Percentiles rank a stretch among this genome's conserved stretches.
Conservation (phyloP, 257 asterid species). For the Scutellaria barbata region DNA sequence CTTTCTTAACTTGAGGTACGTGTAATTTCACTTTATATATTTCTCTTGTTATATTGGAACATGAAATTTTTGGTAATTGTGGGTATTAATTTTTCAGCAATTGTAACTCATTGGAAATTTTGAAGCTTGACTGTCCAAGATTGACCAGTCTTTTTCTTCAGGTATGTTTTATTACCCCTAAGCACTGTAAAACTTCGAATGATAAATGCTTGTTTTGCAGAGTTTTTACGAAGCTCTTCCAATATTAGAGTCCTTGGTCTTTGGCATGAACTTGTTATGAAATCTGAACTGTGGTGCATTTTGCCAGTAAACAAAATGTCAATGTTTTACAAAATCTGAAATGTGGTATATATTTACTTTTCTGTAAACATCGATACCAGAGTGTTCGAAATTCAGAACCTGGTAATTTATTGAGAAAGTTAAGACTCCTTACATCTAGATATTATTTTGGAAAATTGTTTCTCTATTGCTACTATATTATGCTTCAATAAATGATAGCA, state of each 20-base stretch:
- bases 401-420: neutral
- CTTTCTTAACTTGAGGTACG: constrained; percentile 91
- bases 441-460: too few species aligned
- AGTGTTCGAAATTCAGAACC: neutral
- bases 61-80: constrained; percentile 19
- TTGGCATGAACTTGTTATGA: neutral
- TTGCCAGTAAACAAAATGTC: too few species aligned
- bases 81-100: constrained; percentile 59
- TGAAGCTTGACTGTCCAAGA: constrained; percentile 91
- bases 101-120: constrained; percentile 79
- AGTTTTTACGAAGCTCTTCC: neutral
- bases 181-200: constrained; percentile 7
- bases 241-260: neutral
- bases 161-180: constrained; percentile 47
- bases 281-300: neutral
- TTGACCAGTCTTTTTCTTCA: constrained; percentile 94
- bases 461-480: too few species aligned
- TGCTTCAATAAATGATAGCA: too few species aligned
- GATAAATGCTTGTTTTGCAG: neutral
- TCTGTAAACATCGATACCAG: neutral
- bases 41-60: neutral
- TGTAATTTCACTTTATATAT: constrained; percentile 3
- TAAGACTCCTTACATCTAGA: too few species aligned
- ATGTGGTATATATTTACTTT: neutral
- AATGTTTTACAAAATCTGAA: neutral